Percentiles rank a stretch among this genome's conserved stretches.
phyloP scores from a whole-genome alignment of 768 basidiomycete species.

The Leccinellum albellum region DNA sequence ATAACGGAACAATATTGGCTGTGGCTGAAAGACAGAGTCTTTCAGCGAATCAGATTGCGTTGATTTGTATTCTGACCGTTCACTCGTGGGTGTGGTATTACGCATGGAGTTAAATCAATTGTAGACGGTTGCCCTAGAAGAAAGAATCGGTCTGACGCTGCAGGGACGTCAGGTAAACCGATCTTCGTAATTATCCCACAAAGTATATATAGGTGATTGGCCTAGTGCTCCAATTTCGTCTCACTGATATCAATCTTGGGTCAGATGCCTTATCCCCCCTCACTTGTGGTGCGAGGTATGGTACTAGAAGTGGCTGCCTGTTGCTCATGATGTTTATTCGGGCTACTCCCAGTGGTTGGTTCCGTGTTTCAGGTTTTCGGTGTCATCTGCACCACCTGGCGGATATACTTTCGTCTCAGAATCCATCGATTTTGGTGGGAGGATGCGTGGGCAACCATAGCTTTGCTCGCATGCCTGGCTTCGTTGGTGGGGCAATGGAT shows the following conservation, averaged over 20 bases:
- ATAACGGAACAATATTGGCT: too few relatives aligned
- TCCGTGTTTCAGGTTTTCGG: neutral
- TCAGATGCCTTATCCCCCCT: neutral
- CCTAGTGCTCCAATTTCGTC: neutral
- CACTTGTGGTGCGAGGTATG: conserved; percentile 7
- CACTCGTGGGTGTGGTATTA: too few relatives aligned
- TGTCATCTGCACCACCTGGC: conserved; percentile 9
- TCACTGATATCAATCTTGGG: neutral
- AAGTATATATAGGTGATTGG: neutral
- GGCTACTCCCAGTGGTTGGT: neutral
- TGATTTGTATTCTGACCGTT: too few relatives aligned
- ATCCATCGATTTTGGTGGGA: conserved; percentile 19
- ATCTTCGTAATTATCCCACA: neutral
- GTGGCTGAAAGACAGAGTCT: too few relatives aligned
- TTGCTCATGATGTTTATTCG: neutral
- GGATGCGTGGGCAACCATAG: conserved; percentile 13
- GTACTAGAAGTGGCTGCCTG: neutral
- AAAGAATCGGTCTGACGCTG: too few relatives aligned
- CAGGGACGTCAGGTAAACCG: neutral
- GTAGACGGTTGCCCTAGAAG: too few relatives aligned
- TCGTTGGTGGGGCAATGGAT: conserved; percentile 10
- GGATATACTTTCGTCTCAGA: conserved; percentile 13
- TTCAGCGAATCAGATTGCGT: too few relatives aligned
- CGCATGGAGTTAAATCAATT: too few relatives aligned
- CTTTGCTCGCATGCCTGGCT: conserved; percentile 3